Conservation (phyloP, 495 filamentous ascomycete genomes). For the Penicillium samsonianum region DNA sequence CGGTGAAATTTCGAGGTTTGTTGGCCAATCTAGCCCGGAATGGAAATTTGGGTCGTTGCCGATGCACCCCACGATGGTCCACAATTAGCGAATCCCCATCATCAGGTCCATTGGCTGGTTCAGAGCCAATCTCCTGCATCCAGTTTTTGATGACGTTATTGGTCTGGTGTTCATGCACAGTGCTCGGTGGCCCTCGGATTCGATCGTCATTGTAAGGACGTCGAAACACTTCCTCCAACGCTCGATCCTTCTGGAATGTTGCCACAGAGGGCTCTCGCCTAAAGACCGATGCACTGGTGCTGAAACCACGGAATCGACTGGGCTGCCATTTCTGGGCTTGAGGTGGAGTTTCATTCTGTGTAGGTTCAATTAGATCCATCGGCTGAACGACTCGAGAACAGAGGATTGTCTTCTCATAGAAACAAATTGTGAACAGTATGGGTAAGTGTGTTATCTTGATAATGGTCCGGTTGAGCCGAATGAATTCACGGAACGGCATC, state of each 20-base stretch:
- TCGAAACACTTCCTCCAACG: slow-evolving; percentile 90
- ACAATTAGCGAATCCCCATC: slow-evolving; percentile 61
- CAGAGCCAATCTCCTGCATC: slow-evolving; percentile 77
- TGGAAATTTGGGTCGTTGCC: slow-evolving; percentile 32
- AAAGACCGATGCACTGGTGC: slow-evolving; percentile 58
- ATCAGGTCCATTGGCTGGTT: slow-evolving; percentile 60
- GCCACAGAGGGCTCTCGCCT: slow-evolving; percentile 80
- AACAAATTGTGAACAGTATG: slow-evolving; percentile 77
- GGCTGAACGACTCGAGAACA: slow-evolving; percentile 69
- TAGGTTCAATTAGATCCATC: slow-evolving; percentile 65
- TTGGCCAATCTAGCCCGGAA: slow-evolving; percentile 35
- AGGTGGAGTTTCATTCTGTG: slow-evolving; percentile 34
- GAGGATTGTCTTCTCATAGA: slow-evolving; percentile 80
- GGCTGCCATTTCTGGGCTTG: slow-evolving; percentile 34
- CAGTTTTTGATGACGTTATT: slow-evolving; percentile 77
- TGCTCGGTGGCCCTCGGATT: slow-evolving; percentile 48
- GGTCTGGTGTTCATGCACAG: slow-evolving; percentile 62
- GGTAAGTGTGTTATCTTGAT: slow-evolving; percentile 92
- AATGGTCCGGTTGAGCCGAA: slow-evolving; percentile 77
- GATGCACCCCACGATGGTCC: slow-evolving; percentile 56
- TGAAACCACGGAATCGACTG: slow-evolving; percentile 66
- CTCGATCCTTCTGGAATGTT: slow-evolving; percentile 83
- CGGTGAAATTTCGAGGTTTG: slow-evolving; percentile 51
- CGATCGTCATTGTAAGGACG: slow-evolving; percentile 53
- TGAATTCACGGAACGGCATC: slow-evolving; percentile 76